Evolutionary conservation across 1,284 basidiomycete genomes (phyloP).

Genomic region (Moniliella sp.): DNA sequence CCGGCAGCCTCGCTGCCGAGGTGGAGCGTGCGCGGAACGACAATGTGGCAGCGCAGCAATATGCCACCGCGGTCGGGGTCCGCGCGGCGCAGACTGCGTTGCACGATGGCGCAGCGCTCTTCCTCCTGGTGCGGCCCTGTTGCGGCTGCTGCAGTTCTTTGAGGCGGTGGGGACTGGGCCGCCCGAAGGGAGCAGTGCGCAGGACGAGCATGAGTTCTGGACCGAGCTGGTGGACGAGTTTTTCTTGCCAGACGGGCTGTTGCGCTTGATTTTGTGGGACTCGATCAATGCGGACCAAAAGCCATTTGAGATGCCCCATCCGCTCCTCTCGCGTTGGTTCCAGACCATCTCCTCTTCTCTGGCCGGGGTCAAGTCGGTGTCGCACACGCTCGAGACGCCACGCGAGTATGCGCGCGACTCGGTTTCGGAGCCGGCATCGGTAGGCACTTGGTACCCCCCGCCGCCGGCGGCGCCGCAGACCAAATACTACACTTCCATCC

Average conservation of each 20-base stretch:
- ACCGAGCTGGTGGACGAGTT: not conserved
- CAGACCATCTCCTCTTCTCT: not conserved
- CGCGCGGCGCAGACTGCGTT: not conserved
- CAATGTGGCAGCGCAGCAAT: no score
- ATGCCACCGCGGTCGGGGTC: not conserved
- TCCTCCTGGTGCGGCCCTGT: slow-evolving; percentile 6
- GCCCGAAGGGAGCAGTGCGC: not conserved
- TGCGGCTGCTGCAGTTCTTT: slow-evolving; percentile 11
- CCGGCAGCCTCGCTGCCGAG: no score
- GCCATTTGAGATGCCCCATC: slow-evolving; percentile 1
- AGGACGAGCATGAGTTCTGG: not conserved
- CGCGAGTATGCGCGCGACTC: not conserved
- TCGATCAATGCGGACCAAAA: not conserved
- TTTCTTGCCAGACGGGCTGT: not conserved
- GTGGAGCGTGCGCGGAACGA: no score
- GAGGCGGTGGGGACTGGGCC: slow-evolving; percentile 7
- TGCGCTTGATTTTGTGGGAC: not conserved
- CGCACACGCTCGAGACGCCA: not conserved
- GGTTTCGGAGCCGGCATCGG: not conserved
- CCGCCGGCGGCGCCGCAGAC: not conserved
- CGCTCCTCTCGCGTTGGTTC: slow-evolving; percentile 1
- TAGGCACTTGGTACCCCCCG: not conserved
- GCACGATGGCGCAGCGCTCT: slow-evolving; percentile 2
- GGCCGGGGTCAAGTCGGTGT: slow-evolving; percentile 1
- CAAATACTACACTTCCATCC: no score